These are phyloP conservation scores for Blastocystis sp. DNA, from an alignment of 352 stramenopile species.

Conservation along the genomic window DNA sequence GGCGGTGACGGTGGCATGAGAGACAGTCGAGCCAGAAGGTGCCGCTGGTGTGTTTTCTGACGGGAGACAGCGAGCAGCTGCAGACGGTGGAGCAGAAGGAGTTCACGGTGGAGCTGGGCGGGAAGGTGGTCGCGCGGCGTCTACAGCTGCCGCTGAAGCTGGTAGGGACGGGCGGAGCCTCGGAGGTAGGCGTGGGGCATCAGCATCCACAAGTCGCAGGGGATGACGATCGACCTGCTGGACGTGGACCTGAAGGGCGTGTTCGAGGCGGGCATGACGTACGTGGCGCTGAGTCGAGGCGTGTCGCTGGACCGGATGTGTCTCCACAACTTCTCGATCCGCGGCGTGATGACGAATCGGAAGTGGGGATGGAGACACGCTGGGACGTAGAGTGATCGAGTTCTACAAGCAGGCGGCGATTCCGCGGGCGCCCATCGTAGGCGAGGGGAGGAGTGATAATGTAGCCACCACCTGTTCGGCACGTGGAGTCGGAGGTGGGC, in stretches of 20 bases:
- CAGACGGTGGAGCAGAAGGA: background rate
- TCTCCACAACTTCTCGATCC: constrained; percentile 30
- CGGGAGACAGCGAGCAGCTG: background rate
- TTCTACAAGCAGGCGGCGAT: background rate
- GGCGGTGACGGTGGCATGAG: background rate
- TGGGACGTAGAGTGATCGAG: constrained; percentile 4
- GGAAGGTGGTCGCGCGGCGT: background rate
- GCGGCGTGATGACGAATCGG: background rate
- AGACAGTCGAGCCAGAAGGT: background rate
- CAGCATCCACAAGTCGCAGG: constrained; percentile 90
- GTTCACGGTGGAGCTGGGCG: constrained; percentile 27
- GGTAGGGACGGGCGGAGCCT: background rate
- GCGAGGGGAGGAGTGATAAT: background rate
- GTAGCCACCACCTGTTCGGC: background rate
- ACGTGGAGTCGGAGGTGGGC: background rate
- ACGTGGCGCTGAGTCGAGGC: constrained; percentile 84
- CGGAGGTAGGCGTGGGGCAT: constrained; percentile 69
- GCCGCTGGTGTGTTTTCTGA: background rate
- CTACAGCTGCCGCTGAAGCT: constrained; percentile 35
- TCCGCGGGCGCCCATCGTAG: background rate
- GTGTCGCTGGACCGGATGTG: constrained; percentile 71
- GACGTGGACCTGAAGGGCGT: constrained; percentile 75
- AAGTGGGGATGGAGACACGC: background rate
- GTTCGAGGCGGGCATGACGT: constrained; percentile 87
- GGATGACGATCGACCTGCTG: constrained; percentile 77